These are phyloP conservation scores for Fraxinus dipetala DNA, from an alignment of 305 asterid genomes.

Conservation along the genomic window DNA sequence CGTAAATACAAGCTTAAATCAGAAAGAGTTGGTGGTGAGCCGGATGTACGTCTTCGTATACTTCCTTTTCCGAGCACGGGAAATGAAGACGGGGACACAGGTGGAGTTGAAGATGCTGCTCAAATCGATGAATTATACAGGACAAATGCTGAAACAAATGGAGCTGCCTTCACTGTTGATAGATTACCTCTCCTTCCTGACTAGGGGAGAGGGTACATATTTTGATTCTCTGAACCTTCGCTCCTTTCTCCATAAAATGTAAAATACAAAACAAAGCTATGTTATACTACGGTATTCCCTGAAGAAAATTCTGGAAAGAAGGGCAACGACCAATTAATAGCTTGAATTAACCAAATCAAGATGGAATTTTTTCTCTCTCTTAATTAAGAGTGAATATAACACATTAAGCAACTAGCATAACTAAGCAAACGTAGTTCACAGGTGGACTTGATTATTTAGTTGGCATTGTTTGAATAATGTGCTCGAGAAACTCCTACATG, in stretches of 20 bases:
- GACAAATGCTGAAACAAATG: slow-evolving; percentile 47
- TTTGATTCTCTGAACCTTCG: not conserved
- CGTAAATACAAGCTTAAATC: slow-evolving; percentile 74
- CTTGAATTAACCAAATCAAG: not conserved
- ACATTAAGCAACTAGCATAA: not conserved
- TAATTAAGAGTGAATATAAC: not conserved
- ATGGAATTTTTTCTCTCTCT: not conserved
- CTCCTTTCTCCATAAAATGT: not conserved
- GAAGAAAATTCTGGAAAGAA: not conserved
- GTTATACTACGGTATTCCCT: not conserved
- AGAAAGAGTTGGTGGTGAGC: slow-evolving; percentile 65
- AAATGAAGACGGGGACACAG: slow-evolving; percentile 36
- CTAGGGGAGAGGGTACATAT: slow-evolving; percentile 20
- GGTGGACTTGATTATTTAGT: not conserved
- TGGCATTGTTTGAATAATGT: not conserved
- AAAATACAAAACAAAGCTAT: slow-evolving; percentile 19
- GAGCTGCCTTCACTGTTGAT: slow-evolving; percentile 44
- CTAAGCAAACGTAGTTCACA: not conserved
- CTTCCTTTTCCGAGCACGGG: slow-evolving; percentile 47
- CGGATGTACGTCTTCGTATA: slow-evolving; percentile 55
- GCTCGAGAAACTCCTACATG: not conserved
- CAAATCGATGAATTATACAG: slow-evolving; percentile 30
- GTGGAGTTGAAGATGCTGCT: slow-evolving; percentile 39
- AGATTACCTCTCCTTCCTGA: slow-evolving; percentile 80
- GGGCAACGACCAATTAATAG: not conserved